Percentiles rank a stretch among this genome's conserved stretches.
Evolutionary conservation across 441 rosid genomes (phyloP).

Genomic region (Theobroma grandiflorum): DNA sequence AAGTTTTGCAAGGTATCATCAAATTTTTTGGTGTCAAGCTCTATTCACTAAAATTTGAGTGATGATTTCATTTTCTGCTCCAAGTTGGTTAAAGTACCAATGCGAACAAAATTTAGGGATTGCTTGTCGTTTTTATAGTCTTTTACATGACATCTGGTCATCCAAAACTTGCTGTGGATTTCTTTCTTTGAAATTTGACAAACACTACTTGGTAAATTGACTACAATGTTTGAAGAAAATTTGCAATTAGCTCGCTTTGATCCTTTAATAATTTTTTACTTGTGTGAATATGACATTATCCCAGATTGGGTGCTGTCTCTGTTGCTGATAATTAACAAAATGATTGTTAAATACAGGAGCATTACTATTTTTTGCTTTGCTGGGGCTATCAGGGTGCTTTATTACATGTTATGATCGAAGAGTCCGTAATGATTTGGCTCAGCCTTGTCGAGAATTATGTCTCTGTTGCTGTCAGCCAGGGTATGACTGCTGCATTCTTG

Average conservation of each 20-base stretch:
- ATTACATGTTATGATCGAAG: conserved; percentile 98
- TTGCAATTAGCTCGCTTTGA: conserved; percentile 11
- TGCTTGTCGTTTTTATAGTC: conserved; percentile 3
- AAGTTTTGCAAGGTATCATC: background rate
- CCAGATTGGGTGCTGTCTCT: background rate
- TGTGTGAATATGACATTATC: background rate
- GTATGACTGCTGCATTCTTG: conserved; percentile 48
- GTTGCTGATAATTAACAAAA: conserved; percentile 10
- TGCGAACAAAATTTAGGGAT: background rate
- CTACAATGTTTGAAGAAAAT: background rate
- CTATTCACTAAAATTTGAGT: background rate
- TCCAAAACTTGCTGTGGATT: background rate
- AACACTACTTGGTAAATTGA: background rate
- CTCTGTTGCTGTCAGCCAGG: conserved; percentile 99
- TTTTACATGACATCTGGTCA: background rate
- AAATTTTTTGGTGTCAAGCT: background rate
- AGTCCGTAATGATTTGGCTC: conserved; percentile 98
- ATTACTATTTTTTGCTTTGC: conserved; percentile 88
- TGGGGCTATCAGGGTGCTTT: conserved; percentile 99
- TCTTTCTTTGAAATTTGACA: background rate
- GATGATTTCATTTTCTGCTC: background rate
- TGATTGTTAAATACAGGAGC: conserved; percentile 67
- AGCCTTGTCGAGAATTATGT: conserved; percentile 97
- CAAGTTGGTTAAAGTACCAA: background rate
- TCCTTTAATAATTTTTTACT: background rate